Conservation (phyloP, 495 filamentous ascomycete genomes). For the Penicillium mononematosum region DNA sequence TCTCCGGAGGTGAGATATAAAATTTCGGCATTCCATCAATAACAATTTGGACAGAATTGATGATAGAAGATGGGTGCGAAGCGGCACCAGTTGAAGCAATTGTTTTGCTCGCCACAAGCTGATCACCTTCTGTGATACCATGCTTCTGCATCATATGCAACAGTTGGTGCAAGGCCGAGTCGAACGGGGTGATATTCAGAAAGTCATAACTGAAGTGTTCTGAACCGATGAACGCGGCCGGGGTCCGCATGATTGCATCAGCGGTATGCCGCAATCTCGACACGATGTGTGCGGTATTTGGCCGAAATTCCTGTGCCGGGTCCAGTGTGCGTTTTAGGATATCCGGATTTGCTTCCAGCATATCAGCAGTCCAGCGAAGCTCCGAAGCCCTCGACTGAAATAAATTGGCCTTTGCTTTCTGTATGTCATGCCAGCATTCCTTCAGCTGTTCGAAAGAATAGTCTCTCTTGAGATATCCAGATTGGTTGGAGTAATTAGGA, state of each 20-base stretch:
- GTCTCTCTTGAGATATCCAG: too few relatives aligned
- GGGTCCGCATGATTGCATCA: constrained; percentile 1
- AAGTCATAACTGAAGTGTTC: constrained; percentile 16
- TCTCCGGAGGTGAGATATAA: background rate
- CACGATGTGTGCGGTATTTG: constrained; percentile 21
- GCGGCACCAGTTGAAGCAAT: background rate
- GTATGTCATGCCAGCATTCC: constrained; percentile 7
- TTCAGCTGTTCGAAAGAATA: constrained; percentile 13
- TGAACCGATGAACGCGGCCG: background rate
- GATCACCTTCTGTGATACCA: background rate
- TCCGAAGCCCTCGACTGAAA: constrained; percentile 8
- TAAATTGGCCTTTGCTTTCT: constrained; percentile 11
- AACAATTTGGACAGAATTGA: background rate
- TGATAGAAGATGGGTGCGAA: constrained; percentile 8
- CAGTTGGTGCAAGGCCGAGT: constrained; percentile 15
- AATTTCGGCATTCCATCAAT: constrained; percentile 12
- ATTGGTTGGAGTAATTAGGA: background rate
- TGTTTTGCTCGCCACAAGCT: too few relatives aligned
- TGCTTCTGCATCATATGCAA: constrained; percentile 12
- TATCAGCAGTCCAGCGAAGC: constrained; percentile 11
- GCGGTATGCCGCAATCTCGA: constrained; percentile 6
- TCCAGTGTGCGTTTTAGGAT: constrained; percentile 26
- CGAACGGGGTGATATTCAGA: constrained; percentile 18
- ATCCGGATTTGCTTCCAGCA: constrained; percentile 26
- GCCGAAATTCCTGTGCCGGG: constrained; percentile 16